Evolutionary conservation across 129 eudicot genomes (phyloP).

Genomic region (Silybum marianum): DNA sequence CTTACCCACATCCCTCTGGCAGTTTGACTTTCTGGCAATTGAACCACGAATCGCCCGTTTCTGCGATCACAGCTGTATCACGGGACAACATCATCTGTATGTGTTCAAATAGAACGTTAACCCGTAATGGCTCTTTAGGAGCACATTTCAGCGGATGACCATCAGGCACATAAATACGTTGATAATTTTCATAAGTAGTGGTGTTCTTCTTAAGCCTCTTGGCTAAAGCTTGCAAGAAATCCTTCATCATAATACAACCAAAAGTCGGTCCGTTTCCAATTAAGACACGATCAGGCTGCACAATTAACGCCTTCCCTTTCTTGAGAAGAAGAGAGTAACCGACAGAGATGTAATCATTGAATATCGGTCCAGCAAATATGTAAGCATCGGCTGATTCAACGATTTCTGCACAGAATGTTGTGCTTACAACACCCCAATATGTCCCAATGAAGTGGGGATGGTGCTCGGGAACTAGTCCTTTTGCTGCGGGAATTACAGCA

Average conservation of each 20-base stretch:
- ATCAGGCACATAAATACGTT: constrained; percentile 64
- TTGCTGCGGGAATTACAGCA: constrained; percentile 63
- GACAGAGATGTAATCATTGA: constrained; percentile 78
- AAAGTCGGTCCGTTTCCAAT: constrained; percentile 65
- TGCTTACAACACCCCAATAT: constrained; percentile 84
- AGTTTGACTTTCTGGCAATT: constrained; percentile 73
- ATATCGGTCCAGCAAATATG: constrained; percentile 77
- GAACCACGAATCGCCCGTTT: constrained; percentile 82
- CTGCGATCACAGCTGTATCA: constrained; percentile 74
- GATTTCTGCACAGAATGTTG: constrained; percentile 74
- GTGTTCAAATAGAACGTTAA: constrained; percentile 66
- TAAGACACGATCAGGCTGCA: constrained; percentile 67
- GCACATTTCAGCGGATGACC: constrained; percentile 52
- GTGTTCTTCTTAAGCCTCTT: constrained; percentile 53
- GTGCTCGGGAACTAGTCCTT: constrained; percentile 69
- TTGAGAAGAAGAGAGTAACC: constrained; percentile 77
- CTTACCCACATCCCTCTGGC: constrained; percentile 80
- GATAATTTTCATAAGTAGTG: constrained; percentile 68
- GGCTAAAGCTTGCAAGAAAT: constrained; percentile 55
- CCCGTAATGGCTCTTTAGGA: constrained; percentile 71
- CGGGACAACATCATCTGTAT: constrained; percentile 70
- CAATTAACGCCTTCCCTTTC: constrained; percentile 64
- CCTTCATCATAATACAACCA: constrained; percentile 77
- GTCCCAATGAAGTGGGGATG: constrained; percentile 78
- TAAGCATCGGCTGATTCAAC: constrained; percentile 85